Evolutionary conservation across 208 protist genomes (phyloP).

Genomic region (Trypanosoma mega): DNA sequence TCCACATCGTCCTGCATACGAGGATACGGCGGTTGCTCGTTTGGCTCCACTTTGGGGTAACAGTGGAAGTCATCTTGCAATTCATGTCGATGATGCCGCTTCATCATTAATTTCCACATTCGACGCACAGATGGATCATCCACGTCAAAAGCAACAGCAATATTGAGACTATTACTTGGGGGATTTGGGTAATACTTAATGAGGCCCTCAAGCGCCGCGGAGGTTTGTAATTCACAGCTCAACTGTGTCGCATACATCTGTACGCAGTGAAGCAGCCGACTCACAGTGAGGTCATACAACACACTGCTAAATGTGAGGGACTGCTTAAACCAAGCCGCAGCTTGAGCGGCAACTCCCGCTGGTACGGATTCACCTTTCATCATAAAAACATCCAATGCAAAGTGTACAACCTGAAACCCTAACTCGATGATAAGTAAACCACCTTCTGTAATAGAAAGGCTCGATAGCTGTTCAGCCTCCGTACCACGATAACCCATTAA

Average conservation of each 20-base stretch:
- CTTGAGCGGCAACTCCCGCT: conserved; percentile 44
- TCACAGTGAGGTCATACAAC: conserved; percentile 76
- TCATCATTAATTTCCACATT: conserved; percentile 39
- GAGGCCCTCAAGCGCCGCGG: conserved; percentile 59
- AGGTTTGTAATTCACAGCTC: conserved; percentile 37
- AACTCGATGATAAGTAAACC: conserved; percentile 84
- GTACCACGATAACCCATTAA: no score
- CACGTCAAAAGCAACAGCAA: conserved; percentile 58
- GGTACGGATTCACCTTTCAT: conserved; percentile 60
- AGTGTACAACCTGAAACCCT: conserved; percentile 86
- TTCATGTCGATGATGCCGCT: no score
- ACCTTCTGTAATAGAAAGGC: conserved; percentile 38
- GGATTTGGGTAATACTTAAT: conserved; percentile 77
- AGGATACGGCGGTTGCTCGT: neutral
- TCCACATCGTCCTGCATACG: neutral
- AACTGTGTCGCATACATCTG: conserved; percentile 42
- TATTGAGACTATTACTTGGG: conserved; percentile 50
- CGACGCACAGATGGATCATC: conserved; percentile 59
- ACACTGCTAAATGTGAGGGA: conserved; percentile 71
- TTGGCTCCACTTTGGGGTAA: conserved; percentile 1
- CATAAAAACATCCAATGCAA: conserved; percentile 85
- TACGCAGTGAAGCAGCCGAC: conserved; percentile 29
- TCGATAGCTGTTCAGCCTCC: conserved; percentile 14
- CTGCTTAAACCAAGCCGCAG: conserved; percentile 72
- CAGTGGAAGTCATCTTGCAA: no score